Conservation (phyloP, 78 protist genomes). For the Guillardia theta region DNA sequence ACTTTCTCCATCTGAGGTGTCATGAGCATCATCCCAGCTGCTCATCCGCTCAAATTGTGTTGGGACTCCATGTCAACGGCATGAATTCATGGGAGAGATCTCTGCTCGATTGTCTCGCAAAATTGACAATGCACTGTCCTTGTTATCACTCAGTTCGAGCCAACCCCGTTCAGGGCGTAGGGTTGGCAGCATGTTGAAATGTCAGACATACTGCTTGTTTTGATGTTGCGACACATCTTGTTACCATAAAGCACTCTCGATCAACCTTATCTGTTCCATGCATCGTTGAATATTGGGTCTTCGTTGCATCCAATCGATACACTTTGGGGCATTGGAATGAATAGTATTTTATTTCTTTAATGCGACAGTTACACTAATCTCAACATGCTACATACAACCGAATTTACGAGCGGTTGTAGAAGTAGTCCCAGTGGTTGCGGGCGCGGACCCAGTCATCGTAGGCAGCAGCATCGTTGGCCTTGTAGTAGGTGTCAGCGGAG, state of each 20-base stretch:
- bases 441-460: conserved; percentile 52
- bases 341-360: no score
- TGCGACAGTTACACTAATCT: not conserved
- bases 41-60: not conserved
- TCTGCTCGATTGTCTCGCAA: no score
- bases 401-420: conserved; percentile 44
- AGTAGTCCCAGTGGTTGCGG: conserved; percentile 53
- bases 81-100: not conserved
- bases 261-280: no score
- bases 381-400: not conserved
- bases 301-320: not conserved
- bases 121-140: no score
- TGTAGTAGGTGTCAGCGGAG: conserved; percentile 45
- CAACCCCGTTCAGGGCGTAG: no score
- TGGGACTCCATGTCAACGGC: not conserved
- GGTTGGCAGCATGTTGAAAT: no score
- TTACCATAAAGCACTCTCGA: no score
- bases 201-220: no score
- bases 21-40: not conserved
- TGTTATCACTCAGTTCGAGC: no score
- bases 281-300: not conserved
- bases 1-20: not conserved
- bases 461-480: conserved; percentile 50
- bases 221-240: no score
- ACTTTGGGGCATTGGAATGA: not conserved